Evolutionary conservation across 2,329 filamentous ascomycete genomes (phyloP).

Genomic region (Penicillium sp.): DNA sequence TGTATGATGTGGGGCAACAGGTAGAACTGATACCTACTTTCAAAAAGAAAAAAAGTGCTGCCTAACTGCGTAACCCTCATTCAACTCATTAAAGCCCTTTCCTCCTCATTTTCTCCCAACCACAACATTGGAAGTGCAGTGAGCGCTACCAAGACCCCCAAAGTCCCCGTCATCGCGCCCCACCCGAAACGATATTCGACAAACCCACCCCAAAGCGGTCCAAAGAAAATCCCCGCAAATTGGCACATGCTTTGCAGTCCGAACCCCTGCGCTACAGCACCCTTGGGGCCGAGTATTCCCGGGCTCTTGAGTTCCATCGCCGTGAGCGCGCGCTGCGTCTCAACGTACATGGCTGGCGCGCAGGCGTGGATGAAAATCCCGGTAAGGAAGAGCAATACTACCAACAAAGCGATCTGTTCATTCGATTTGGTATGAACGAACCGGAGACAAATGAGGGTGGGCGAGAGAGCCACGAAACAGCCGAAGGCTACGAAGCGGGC

Average conservation of each 20-base stretch:
- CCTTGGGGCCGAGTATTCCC: constrained; percentile 61
- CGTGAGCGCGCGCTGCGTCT: constrained; percentile 57
- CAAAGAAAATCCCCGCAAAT: constrained; percentile 58
- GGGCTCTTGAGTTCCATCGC: constrained; percentile 62
- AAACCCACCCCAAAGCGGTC: constrained; percentile 57
- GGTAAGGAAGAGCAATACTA: constrained; percentile 60
- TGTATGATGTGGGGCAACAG: not conserved
- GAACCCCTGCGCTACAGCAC: constrained; percentile 65
- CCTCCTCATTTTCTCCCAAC: constrained; percentile 13
- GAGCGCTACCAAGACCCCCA: constrained; percentile 31
- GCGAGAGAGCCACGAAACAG: constrained; percentile 56
- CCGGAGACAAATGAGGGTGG: constrained; percentile 65
- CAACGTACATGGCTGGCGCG: constrained; percentile 68
- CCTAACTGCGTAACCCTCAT: constrained; percentile 9
- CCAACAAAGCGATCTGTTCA: constrained; percentile 64
- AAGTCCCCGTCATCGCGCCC: constrained; percentile 29
- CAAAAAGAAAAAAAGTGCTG: constrained; percentile 1
- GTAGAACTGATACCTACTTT: not conserved
- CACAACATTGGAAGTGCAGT: constrained; percentile 31
- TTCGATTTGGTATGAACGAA: constrained; percentile 60
- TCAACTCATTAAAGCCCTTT: constrained; percentile 4
- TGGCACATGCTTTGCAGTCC: constrained; percentile 65
- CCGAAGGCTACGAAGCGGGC: constrained; percentile 60
- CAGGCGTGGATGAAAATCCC: constrained; percentile 60
- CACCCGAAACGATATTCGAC: constrained; percentile 36